These are phyloP conservation scores for Rhizomucor pusillus DNA, from an alignment of 371 early-diverging fungal genomes.

Conservation along the genomic window DNA sequence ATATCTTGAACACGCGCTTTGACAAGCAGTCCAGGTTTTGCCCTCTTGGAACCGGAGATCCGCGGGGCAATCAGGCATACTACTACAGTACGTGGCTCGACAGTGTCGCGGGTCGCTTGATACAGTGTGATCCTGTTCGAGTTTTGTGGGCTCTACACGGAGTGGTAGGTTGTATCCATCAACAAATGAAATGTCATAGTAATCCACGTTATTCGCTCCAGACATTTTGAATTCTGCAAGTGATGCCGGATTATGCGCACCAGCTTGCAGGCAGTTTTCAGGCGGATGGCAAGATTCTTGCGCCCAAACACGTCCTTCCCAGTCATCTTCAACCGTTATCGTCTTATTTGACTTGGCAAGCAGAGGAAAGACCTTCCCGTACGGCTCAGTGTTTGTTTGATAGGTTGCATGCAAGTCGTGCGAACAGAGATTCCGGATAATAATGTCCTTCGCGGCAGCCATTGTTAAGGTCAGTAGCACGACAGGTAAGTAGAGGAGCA, in stretches of 20 bases:
- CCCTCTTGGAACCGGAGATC: constrained; percentile 17
- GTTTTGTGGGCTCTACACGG: constrained; percentile 17
- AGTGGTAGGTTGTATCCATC: constrained; percentile 44
- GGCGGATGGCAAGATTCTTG: constrained; percentile 23
- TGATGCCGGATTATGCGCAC: constrained; percentile 30
- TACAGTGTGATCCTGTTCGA: background rate
- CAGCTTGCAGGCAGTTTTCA: constrained; percentile 16
- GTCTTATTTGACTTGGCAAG: constrained; percentile 1
- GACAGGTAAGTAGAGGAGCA: no score
- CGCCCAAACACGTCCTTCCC: constrained; percentile 40
- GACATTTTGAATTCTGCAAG: constrained; percentile 40
- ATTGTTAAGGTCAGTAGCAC: no score
- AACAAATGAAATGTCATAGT: constrained; percentile 43
- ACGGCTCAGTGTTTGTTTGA: constrained; percentile 24
- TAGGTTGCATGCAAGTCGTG: constrained; percentile 19
- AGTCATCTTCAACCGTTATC: constrained; percentile 12
- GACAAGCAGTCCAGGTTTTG: constrained; percentile 20
- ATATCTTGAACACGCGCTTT: constrained; percentile 35
- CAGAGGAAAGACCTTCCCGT: constrained; percentile 8
- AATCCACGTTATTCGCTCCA: constrained; percentile 26
- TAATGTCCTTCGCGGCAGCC: constrained; percentile 4
- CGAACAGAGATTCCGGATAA: constrained; percentile 14
- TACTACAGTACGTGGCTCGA: constrained; percentile 19
- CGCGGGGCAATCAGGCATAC: constrained; percentile 13
- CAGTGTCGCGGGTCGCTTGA: constrained; percentile 20